Evolutionary conservation across 208 protist species (phyloP).

Genomic region (Crithidia thermophila): DNA sequence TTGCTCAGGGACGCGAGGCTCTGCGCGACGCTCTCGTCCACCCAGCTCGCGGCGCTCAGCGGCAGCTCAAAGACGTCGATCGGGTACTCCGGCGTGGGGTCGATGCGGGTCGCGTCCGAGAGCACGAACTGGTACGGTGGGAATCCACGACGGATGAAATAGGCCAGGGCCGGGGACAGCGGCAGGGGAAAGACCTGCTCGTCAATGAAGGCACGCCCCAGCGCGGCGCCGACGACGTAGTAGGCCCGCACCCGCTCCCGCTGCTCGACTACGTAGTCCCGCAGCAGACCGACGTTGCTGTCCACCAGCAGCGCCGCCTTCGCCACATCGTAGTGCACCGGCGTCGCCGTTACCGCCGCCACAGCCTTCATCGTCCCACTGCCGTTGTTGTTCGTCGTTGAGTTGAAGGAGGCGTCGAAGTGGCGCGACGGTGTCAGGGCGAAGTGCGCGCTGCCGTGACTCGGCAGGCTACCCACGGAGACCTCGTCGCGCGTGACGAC

Average conservation of each 20-base stretch:
- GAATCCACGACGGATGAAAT: slow-evolving; percentile 60
- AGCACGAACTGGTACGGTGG: slow-evolving; percentile 44
- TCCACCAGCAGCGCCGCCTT: slow-evolving; percentile 26
- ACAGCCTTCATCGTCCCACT: neutral
- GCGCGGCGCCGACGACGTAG: slow-evolving; percentile 76
- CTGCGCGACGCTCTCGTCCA: slow-evolving; percentile 55
- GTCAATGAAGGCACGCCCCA: slow-evolving; percentile 83
- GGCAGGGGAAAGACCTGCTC: slow-evolving; percentile 78
- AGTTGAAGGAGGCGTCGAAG: slow-evolving; percentile 4
- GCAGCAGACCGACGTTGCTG: slow-evolving; percentile 27
- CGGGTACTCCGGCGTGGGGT: slow-evolving; percentile 40
- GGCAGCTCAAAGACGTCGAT: slow-evolving; percentile 73
- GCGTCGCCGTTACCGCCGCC: neutral
- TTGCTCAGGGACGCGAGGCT: slow-evolving; percentile 50
- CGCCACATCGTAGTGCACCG: slow-evolving; percentile 9
- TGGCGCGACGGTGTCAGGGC: neutral
- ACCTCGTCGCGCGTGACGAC: slow-evolving; percentile 12
- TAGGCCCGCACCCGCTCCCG: slow-evolving; percentile 46
- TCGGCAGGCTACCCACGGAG: neutral
- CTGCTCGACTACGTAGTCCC: slow-evolving; percentile 56
- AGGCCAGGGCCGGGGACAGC: slow-evolving; percentile 65
- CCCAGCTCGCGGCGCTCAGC: slow-evolving; percentile 50
- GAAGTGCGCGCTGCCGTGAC: neutral
- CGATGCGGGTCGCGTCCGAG: slow-evolving; percentile 21
- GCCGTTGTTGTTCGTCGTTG: neutral